Conservation (phyloP, 2,329 filamentous ascomycete genomes). For the Diaporthe longicolla region DNA sequence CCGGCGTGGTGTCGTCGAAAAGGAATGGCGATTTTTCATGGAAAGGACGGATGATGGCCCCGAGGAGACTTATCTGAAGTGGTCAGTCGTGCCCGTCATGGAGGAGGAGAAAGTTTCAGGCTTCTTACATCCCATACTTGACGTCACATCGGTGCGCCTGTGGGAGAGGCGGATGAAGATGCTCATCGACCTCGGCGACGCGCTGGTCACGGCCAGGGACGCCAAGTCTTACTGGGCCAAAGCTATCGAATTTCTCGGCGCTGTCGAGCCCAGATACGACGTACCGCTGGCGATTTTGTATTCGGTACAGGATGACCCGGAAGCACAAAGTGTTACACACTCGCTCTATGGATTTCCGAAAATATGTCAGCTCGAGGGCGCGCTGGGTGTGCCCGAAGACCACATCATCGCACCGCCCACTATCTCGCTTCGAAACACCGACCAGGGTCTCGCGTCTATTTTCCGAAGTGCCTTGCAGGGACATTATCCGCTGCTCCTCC, state of each 20-base stretch:
- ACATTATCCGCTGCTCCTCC: constrained; percentile 57
- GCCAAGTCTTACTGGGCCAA: constrained; percentile 64
- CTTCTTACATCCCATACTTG: constrained; percentile 62
- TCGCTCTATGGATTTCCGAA: constrained; percentile 50
- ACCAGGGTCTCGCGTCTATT: constrained; percentile 55
- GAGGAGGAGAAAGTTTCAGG: constrained; percentile 59
- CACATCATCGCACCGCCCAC: constrained; percentile 58
- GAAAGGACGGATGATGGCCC: constrained; percentile 56
- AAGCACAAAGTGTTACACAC: constrained; percentile 47
- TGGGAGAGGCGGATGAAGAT: constrained; percentile 65
- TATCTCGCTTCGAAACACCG: constrained; percentile 54
- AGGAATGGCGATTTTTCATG: constrained; percentile 63
- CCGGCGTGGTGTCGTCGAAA: constrained; percentile 54
- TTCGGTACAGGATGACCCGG: constrained; percentile 59
- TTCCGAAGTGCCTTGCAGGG: constrained; percentile 57
- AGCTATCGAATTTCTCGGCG: constrained; percentile 59
- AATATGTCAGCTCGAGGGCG: constrained; percentile 60
- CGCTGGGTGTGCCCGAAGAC: constrained; percentile 59
- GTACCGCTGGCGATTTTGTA: constrained; percentile 67
- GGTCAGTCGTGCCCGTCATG: constrained; percentile 62
- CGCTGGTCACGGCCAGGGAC: constrained; percentile 58
- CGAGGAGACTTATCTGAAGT: constrained; percentile 64
- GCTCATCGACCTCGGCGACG: constrained; percentile 63
- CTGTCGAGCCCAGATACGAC: constrained; percentile 61
- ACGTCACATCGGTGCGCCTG: constrained; percentile 62